phyloP scores from a whole-genome alignment of 306 rosid genomes.

The Citrullus colocynthis region DNA sequence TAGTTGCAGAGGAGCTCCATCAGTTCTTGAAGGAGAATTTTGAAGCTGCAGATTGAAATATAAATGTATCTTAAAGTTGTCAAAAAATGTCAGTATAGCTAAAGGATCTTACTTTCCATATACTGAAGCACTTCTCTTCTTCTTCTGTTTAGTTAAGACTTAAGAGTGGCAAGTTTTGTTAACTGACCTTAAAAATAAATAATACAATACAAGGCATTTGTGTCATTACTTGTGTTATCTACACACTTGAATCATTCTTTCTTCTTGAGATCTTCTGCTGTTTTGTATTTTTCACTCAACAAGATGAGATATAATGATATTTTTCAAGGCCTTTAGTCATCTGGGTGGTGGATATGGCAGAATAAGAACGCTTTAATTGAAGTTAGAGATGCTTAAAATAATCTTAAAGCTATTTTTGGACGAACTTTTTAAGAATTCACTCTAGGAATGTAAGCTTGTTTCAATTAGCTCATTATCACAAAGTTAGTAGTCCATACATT shows the following conservation, averaged over 20 bases:
- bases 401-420: no score
- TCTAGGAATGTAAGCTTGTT: no score
- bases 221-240: neutral
- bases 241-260: neutral
- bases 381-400: no score
- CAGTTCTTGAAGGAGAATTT: constrained; percentile 55
- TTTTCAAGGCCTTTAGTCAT: no score
- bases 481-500: no score
- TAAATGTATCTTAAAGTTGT: neutral
- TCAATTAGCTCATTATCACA: no score
- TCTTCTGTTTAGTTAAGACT: neutral
- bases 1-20: constrained; percentile 69
- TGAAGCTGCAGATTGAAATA: neutral
- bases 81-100: neutral
- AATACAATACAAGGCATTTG: neutral
- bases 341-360: no score
- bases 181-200: neutral
- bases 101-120: neutral
- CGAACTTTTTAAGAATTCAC: no score
- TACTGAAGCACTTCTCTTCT: neutral
- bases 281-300: no score
- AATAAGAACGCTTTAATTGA: no score
- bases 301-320: no score
- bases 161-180: neutral
- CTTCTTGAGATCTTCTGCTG: neutral